Base-by-base conservation (phyloP, 257 asterid species). In the Gentiana macrophylla region DNA sequence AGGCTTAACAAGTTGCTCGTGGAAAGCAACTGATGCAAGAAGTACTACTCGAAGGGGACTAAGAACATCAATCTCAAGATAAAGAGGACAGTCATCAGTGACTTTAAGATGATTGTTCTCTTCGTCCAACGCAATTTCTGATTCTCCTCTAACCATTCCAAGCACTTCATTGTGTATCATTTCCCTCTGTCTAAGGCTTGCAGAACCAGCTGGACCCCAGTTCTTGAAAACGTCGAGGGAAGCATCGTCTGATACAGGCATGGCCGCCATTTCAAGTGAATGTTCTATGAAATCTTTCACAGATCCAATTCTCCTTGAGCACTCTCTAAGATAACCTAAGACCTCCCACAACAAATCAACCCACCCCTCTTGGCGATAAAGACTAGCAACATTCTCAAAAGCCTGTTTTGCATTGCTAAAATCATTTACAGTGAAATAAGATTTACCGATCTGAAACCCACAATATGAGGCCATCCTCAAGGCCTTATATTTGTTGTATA, bases 231-330 rank as follows among this genome's bases (percentile, higher is more conserved):
- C 72, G 43, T 74, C 74, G 62, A 65, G 77, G 50, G 52, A 54
- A 36, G 59, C 73, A 69, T 78, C 58, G 47, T 59, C 63, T 64
- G 80, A 81, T 53, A 79, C 74, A 24, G 99, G 98, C 60, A 92
- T 70, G 33, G 97, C 91, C 69, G 98, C 93, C 97, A 87, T 83
- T 76, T 88, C 99, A 77, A 92, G 97, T 52, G 99, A 92, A 68
- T 88, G 83, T 72, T 92, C 97, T 24, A 83, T 61, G 63, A 88
- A 92, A 75, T 92, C 97, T 78, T 92, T 92, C 52, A 77, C 82
- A 0, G 82, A 80, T 57, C 78, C 79, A 67, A 67, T 72, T 65
- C 78, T 84, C 74, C 73, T 77, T 13, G 97, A 85, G 74, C 99
- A 92, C 75, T 92, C 97, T 62, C 93, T 82, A 72, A 92, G 84